A percentile compares a stretch with the other conserved stretches of the same genome.
These are phyloP conservation scores for Pythium dissimile DNA, from an alignment of 352 stramenopile species.

Conservation along the genomic window DNA sequence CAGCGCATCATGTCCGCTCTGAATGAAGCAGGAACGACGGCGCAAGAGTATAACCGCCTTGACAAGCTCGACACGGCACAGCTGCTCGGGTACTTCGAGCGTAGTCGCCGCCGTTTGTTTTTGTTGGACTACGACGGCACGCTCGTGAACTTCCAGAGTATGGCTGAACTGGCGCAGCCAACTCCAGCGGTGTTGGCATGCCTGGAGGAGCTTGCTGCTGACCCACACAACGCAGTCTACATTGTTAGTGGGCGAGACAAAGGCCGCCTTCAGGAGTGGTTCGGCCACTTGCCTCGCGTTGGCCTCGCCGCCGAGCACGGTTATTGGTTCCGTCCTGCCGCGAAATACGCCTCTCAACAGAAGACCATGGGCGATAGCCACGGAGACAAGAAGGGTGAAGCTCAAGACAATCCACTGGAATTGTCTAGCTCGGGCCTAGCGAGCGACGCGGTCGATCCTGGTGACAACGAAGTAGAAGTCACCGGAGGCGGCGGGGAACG, in stretches of 20 bases:
- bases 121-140: conserved; percentile 87
- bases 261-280: conserved; percentile 73
- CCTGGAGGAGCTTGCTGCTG: conserved; percentile 59
- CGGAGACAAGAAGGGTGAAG: conserved; percentile 13
- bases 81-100: conserved; percentile 79
- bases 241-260: conserved; percentile 86
- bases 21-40: conserved; percentile 65
- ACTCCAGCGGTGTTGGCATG: conserved; percentile 54
- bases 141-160: conserved; percentile 77
- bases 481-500: background rate
- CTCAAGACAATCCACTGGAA: conserved; percentile 5
- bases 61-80: conserved; percentile 83
- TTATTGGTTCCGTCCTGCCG: conserved; percentile 76
- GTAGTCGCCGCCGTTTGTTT: conserved; percentile 77
- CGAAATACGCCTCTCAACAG: conserved; percentile 34
- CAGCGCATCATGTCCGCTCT: conserved; percentile 83
- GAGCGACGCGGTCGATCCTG: conserved; percentile 1
- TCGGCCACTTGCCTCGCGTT: conserved; percentile 70
- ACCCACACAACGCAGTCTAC: conserved; percentile 81
- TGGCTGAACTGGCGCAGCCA: conserved; percentile 64
- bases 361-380: conserved; percentile 9
- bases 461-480: background rate
- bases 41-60: conserved; percentile 84
- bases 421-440: too few relatives aligned
- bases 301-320: conserved; percentile 76